phyloP scores from a whole-genome alignment of 441 rosid species.

The Dalechampia spathulata region DNA sequence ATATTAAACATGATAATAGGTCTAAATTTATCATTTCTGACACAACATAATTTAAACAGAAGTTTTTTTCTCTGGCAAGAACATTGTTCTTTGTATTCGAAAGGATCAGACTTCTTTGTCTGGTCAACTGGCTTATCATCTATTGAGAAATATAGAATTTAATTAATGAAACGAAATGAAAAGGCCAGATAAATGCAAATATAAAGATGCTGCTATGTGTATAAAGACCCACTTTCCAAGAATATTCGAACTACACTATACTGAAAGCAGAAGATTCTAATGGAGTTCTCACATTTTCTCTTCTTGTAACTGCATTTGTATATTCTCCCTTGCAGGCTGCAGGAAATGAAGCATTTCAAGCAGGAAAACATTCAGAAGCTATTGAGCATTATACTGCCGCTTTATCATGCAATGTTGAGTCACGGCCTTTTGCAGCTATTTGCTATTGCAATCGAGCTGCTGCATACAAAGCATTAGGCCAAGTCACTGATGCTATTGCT shows the following conservation, averaged over 20 bases:
- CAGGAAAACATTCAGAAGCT: constrained; percentile 84
- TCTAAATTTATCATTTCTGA: too few relatives aligned
- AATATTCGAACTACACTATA: background rate
- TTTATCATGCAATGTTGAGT: constrained; percentile 66
- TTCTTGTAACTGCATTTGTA: constrained; percentile 9
- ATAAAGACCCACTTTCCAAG: background rate
- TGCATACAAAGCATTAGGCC: constrained; percentile 74
- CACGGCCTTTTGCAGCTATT: constrained; percentile 84
- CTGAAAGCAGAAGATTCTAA: background rate
- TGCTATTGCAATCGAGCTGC: constrained; percentile 98
- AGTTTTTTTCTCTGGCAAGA: too few relatives aligned
- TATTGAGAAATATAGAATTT: background rate
- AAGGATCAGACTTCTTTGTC: too few relatives aligned
- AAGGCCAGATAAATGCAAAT: background rate
- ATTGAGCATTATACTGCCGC: constrained; percentile 86
- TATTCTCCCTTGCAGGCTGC: constrained; percentile 40
- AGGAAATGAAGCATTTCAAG: constrained; percentile 94
- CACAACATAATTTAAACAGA: too few relatives aligned
- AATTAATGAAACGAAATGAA: background rate
- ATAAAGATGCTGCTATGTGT: background rate
- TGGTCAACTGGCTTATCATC: too few relatives aligned
- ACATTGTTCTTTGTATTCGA: too few relatives aligned
- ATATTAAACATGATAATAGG: too few relatives aligned
- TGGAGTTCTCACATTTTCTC: background rate
- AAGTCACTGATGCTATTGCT: constrained; percentile 82